Base-by-base conservation (phyloP, 2,329 filamentous ascomycete genomes). In the Neopestalotiopsis clavispora region DNA sequence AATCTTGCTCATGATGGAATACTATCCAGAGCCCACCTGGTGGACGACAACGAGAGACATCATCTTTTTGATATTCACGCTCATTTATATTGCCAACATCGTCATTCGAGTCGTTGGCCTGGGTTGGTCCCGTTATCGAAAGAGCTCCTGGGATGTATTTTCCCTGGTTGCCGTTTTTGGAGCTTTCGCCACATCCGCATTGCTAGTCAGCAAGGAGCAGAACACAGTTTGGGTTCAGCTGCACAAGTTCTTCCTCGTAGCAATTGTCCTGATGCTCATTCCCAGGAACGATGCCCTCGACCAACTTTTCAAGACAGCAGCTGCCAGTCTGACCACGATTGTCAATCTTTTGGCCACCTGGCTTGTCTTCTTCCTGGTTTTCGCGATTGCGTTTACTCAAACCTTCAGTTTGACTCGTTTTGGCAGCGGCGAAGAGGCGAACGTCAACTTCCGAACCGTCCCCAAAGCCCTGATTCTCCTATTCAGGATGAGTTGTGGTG, bases 241-340 rank as follows among this genome's bases (percentile, higher is more conserved):
- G 40, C 94, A 98, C 84, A 99, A 99, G 81, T 89, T 97, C 70
- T 98, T 97, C 79, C 86, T 99, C 40, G 96, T 98, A 23, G 92
- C 94, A 9, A 92, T 98, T 67, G 91, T 96, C 2, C 86, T 98
- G 9, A 85, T 99, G 65, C 87, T 99, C 42, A 99, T 99, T 70
- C 96, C 96, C 1, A 90, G 97, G 65, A 99, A 99, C 78, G 97
- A 99, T 75, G 95, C 97, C 64, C 87, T 99, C 28, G 97, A 99
- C 78, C 96, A 99, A 79, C 89, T 99, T 0, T 99, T 99, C 89
- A 99, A 99, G 81, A 99, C 97, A 1, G 97, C 95, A 0, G 96
- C 96, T 12, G 96, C 95, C 66, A 97, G 94, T 89, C 83, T 99
- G 74, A 92, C 93, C 2, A 91, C 93, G 20, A 99, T 99, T 74